Evolutionary conservation across 805 yeast species (phyloP).

Genomic region (Torulaspora gathmanii): DNA sequence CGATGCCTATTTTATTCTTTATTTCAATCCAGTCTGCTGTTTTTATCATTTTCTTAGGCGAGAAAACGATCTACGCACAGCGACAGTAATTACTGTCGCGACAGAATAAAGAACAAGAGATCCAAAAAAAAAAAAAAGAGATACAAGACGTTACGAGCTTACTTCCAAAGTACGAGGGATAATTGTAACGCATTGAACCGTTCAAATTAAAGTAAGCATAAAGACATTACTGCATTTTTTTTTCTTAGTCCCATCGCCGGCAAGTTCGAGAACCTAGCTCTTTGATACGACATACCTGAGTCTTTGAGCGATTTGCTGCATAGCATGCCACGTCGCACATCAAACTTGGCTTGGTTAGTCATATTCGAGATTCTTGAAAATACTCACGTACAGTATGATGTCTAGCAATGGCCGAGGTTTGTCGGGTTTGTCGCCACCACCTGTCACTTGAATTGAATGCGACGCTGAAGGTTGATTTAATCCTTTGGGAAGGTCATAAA

Average conservation of each 20-base stretch:
- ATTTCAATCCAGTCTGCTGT: neutral
- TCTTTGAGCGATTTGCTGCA: no score
- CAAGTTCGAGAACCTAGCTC: no score
- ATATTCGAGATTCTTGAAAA: no score
- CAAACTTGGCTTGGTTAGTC: no score
- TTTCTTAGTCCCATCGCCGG: no score
- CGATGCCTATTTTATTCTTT: neutral
- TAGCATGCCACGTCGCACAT: no score
- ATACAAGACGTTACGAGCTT: neutral
- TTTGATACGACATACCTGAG: no score
- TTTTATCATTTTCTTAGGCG: neutral
- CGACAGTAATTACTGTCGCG: conserved; percentile 1
- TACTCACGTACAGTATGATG: neutral
- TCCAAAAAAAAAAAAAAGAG: neutral
- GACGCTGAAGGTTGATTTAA: neutral
- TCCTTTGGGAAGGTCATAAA: neutral
- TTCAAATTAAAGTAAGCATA: no score
- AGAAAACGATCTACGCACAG: neutral
- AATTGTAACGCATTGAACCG: no score
- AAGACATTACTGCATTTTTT: no score
- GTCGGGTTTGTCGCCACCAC: conserved; percentile 7
- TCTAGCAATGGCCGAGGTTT: neutral
- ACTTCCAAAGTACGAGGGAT: no score
- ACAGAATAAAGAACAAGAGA: neutral
- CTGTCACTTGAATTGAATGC: neutral